Conservation (phyloP, 441 rosid genomes). For the Pelargonium myrrhifolium region DNA sequence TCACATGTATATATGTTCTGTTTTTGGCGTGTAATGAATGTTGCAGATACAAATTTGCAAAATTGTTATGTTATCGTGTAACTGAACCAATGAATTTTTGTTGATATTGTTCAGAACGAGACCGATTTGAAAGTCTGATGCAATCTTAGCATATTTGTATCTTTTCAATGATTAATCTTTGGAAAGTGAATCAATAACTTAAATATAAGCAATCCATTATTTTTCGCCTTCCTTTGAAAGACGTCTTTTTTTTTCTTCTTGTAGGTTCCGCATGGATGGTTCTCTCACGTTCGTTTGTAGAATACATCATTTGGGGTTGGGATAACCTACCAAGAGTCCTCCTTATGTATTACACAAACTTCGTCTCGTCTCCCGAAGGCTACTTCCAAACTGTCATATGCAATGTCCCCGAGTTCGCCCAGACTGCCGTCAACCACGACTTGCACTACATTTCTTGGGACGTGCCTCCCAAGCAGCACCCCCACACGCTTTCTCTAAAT, state of each 20-base stretch:
- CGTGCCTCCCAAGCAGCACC: conserved; percentile 82
- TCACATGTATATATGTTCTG: conserved; percentile 8
- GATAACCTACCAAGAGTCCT: conserved; percentile 81
- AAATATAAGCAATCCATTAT: neutral
- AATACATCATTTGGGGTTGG: conserved; percentile 94
- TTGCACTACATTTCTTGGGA: conserved; percentile 92
- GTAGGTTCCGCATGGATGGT: conserved; percentile 99
- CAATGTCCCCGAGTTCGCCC: conserved; percentile 68
- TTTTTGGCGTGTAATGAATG: neutral
- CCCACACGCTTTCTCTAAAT: conserved; percentile 59
- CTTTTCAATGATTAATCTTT: no score
- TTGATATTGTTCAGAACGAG: no score
- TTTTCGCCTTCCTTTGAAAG: no score
- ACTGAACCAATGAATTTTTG: neutral
- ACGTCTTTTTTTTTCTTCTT: neutral
- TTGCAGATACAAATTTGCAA: neutral
- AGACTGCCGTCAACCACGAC: conserved; percentile 72
- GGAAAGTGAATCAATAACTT: no score
- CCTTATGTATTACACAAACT: conserved; percentile 89
- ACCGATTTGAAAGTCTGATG: no score
- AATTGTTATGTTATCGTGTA: neutral
- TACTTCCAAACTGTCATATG: conserved; percentile 94
- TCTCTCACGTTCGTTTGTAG: conserved; percentile 69
- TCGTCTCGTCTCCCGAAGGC: conserved; percentile 90
- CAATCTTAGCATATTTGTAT: no score